Evolutionary conservation across 768 basidiomycete species (phyloP), one percentile per base, ranked within the genome.

Genomic region (Auricularia cornea): DNA sequence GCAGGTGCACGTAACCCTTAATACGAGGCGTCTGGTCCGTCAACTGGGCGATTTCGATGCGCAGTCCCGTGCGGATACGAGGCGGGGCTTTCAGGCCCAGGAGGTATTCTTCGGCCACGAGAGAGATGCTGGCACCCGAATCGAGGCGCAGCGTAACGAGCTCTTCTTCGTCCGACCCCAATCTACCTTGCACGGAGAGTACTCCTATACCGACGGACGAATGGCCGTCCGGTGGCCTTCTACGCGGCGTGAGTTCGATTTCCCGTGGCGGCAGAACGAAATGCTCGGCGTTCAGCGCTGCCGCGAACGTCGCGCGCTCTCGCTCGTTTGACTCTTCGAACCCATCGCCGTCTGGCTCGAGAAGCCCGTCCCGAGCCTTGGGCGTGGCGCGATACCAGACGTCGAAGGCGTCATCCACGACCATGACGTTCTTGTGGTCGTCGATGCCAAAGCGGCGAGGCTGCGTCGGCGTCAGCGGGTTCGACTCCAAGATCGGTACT

Each of bases 1-100:
- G 63, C 10, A 69, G 29, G 14, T 29, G 29, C 3, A 70, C 63
- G 60, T 67, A 72, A 1, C 71, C 71, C 57, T 31, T 73, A 6
- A 48, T 48, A 20, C 44, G 44, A 6, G 44, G 44, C 11, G 16
- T 14, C 44, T 48, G 16, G 44, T 48, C 23, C 44, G 44, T 48
- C 20, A 48, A 18, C 44, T 48, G 44, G 12, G 44, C 44, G 10
- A 48, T 48, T 20, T 18, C 44, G 6, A 48, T 23, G 5, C 23
- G 16, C 12, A 48, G 23, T 6, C 44, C 44, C 44, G 44, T 48
- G 44, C 23, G 44, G 44, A 48, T 48, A 8, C 20, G 11, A 18
- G 44, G 44, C 16, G 44, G 44, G 23, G 11, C 23, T 23, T 48
- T 48, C 44, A 48, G 11, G 12, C 6, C 6, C 44, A 14, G 5